Percentiles rank a stretch among this genome's conserved stretches.
Evolutionary conservation across 257 asterid species (phyloP).

Genomic region (Ilex aquifolium): DNA sequence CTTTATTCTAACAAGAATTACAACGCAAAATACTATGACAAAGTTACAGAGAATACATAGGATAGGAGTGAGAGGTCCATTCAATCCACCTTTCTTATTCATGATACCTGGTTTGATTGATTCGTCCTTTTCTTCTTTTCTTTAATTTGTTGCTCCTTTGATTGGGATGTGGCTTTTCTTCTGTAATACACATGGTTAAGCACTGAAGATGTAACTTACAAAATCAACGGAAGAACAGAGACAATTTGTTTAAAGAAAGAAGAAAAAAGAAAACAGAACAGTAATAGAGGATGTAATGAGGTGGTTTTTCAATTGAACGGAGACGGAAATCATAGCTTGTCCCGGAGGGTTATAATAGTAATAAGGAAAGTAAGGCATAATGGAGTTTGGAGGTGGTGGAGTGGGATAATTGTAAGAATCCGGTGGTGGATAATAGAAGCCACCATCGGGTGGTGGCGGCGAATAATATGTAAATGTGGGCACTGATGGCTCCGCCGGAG

Average conservation of each 20-base stretch:
- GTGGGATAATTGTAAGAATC: neutral
- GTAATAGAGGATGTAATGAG: constrained; percentile 8
- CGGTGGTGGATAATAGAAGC: constrained; percentile 4
- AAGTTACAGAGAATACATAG: too few relatives aligned
- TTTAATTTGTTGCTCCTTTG: too few relatives aligned
- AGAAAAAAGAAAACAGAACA: constrained; percentile 14
- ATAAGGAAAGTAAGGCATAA: constrained; percentile 48
- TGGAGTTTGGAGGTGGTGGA: constrained; percentile 60
- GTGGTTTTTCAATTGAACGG: constrained; percentile 18
- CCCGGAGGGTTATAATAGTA: constrained; percentile 44
- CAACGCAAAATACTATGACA: too few relatives aligned
- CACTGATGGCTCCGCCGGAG: constrained; percentile 27
- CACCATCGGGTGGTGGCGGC: constrained; percentile 31
- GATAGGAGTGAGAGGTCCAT: too few relatives aligned
- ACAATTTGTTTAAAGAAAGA: constrained; percentile 10
- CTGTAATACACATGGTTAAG: too few relatives aligned
- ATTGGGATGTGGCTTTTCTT: too few relatives aligned
- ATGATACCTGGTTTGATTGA: too few relatives aligned
- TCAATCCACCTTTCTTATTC: too few relatives aligned
- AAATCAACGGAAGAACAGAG: too few relatives aligned
- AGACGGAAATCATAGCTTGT: constrained; percentile 16
- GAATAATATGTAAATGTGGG: constrained; percentile 13
- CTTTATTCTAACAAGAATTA: too few relatives aligned
- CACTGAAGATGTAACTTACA: too few relatives aligned
- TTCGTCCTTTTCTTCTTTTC: too few relatives aligned